Conservation (phyloP, 2,329 filamentous ascomycete genomes). For the Fusarium anguioides region DNA sequence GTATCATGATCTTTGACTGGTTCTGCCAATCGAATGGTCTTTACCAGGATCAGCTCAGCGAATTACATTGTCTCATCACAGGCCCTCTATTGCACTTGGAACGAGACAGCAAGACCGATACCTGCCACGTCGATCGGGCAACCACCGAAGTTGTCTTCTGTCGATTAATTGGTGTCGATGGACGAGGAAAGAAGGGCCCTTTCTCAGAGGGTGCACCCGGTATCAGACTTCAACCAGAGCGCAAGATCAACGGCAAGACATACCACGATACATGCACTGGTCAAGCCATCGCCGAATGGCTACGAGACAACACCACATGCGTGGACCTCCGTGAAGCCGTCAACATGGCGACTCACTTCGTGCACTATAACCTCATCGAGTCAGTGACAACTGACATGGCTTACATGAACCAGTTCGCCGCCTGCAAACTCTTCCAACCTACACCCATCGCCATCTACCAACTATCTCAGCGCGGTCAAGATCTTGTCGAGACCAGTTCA, state of each 20-base stretch:
- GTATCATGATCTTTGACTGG: slow-evolving; percentile 86
- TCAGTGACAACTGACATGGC: slow-evolving; percentile 74
- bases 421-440: slow-evolving; percentile 78
- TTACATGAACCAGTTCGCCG: slow-evolving; percentile 71
- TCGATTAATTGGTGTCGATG: slow-evolving; percentile 83
- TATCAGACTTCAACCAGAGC: slow-evolving; percentile 88
- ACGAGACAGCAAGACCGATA: slow-evolving; percentile 84
- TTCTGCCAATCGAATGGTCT: slow-evolving; percentile 97
- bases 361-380: slow-evolving; percentile 85
- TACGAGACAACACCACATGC: slow-evolving; percentile 96
- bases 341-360: slow-evolving; percentile 84
- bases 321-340: slow-evolving; percentile 88
- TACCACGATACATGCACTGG: slow-evolving; percentile 90
- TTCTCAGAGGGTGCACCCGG: slow-evolving; percentile 49
- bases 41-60: slow-evolving; percentile 88
- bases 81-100: slow-evolving; percentile 91
- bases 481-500: slow-evolving; percentile 65
- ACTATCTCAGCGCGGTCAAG: slow-evolving; percentile 82
- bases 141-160: slow-evolving; percentile 96
- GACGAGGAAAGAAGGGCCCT: slow-evolving; percentile 83
- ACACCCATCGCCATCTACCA: slow-evolving; percentile 89
- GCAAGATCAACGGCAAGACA: slow-evolving; percentile 79
- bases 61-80: slow-evolving; percentile 81
- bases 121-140: slow-evolving; percentile 84
- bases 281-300: slow-evolving; percentile 88